Conservation (phyloP, 495 filamentous ascomycete genomes). For the Xylaria bambusicola region DNA sequence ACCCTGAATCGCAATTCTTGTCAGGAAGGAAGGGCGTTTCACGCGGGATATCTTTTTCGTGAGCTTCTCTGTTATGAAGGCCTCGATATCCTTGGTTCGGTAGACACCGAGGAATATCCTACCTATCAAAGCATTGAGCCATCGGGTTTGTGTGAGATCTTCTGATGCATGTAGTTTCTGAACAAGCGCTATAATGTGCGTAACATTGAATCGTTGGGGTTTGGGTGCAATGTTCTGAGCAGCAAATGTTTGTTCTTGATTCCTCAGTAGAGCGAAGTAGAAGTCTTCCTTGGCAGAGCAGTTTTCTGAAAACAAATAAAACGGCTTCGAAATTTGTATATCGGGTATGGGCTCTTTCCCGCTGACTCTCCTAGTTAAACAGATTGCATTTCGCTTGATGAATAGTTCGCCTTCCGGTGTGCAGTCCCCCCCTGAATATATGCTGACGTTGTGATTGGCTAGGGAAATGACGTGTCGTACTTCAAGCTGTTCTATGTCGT, state of each 20-base stretch:
- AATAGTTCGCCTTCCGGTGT: slow-evolving; percentile 92
- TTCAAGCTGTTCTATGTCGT: slow-evolving; percentile 85
- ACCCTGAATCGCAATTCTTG: slow-evolving; percentile 72
- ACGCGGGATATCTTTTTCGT: slow-evolving; percentile 95
- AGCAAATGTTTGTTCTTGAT: slow-evolving; percentile 68
- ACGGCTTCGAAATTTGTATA: slow-evolving; percentile 68
- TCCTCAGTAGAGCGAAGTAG: slow-evolving; percentile 87
- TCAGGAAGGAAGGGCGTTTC: slow-evolving; percentile 87
- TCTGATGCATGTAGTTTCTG: slow-evolving; percentile 89
- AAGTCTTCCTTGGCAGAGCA: slow-evolving; percentile 97
- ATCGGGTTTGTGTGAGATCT: slow-evolving; percentile 87
- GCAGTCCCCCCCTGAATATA: slow-evolving; percentile 77
- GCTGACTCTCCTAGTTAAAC: slow-evolving; percentile 70
- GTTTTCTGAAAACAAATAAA: slow-evolving; percentile 92
- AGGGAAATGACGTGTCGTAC: slow-evolving; percentile 94
- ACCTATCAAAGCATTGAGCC: slow-evolving; percentile 90
- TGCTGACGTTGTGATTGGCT: slow-evolving; percentile 79
- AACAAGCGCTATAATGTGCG: slow-evolving; percentile 82
- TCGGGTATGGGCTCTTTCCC: slow-evolving; percentile 56
- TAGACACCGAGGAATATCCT: slow-evolving; percentile 86
- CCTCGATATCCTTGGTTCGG: slow-evolving; percentile 78
- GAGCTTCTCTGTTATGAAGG: slow-evolving; percentile 78
- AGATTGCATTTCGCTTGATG: slow-evolving; percentile 93
- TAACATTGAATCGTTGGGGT: slow-evolving; percentile 76
- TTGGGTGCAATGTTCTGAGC: slow-evolving; percentile 62